Conservation (phyloP, 768 basidiomycete genomes). For the Amanita pallidorosea region DNA sequence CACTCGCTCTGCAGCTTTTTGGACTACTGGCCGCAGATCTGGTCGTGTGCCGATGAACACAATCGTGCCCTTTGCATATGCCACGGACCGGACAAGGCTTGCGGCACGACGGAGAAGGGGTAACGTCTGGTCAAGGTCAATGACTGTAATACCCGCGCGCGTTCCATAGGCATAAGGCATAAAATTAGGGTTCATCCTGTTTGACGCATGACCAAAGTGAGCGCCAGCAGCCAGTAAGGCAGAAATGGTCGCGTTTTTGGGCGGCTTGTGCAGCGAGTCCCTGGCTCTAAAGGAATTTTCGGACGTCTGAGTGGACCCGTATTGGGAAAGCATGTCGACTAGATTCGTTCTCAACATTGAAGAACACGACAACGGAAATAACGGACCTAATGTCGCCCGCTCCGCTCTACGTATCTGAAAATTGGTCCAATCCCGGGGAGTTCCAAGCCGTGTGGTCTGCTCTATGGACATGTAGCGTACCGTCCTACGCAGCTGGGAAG, state of each 20-base stretch:
- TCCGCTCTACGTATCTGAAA: conserved; percentile 52
- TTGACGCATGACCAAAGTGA: conserved; percentile 82
- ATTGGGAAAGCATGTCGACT: conserved; percentile 55
- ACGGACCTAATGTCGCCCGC: conserved; percentile 42
- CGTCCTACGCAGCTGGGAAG: neutral
- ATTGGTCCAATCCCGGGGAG: conserved; percentile 52
- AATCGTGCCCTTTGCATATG: conserved; percentile 71
- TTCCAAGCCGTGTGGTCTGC: conserved; percentile 23
- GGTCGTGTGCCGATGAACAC: conserved; percentile 86
- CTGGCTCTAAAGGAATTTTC: conserved; percentile 66
- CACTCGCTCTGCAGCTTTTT: conserved; percentile 70
- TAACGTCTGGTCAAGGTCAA: conserved; percentile 90
- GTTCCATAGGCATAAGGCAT: conserved; percentile 88
- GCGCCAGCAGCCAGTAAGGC: conserved; percentile 89
- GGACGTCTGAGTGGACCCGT: conserved; percentile 71
- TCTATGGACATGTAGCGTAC: conserved; percentile 18
- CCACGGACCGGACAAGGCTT: conserved; percentile 74
- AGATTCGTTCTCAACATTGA: conserved; percentile 10
- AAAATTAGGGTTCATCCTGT: conserved; percentile 83
- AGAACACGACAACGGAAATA: neutral
- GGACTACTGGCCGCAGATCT: conserved; percentile 64
- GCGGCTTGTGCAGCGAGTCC: conserved; percentile 56
- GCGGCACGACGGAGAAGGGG: conserved; percentile 88
- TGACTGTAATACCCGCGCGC: conserved; percentile 82
- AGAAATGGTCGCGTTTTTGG: conserved; percentile 67